Conservation (phyloP, 306 rosid genomes). For the Oxytropis ochrocephala region DNA sequence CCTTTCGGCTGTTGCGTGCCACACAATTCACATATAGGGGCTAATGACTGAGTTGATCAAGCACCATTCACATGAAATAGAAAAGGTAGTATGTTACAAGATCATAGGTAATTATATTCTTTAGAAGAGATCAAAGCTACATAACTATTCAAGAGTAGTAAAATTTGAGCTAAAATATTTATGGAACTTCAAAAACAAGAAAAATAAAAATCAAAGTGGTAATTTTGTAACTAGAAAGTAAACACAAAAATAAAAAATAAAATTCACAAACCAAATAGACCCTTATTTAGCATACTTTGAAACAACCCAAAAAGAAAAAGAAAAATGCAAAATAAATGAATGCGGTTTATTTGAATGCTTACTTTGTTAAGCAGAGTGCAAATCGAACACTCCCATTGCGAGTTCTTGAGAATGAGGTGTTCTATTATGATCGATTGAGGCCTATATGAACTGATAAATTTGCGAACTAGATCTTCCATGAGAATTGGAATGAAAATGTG, state of each 20-base stretch:
- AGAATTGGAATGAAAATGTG: constrained; percentile 26
- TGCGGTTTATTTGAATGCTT: constrained; percentile 25
- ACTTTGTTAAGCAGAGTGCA: constrained; percentile 87
- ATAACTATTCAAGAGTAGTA: background rate
- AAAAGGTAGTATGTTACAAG: background rate
- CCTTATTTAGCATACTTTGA: background rate
- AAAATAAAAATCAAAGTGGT: no score
- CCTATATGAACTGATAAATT: constrained; percentile 26
- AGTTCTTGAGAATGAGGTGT: constrained; percentile 32
- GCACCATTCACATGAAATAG: constrained; percentile 34
- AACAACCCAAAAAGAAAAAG: background rate
- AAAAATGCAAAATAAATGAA: background rate
- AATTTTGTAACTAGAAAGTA: no score
- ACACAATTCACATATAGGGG: constrained; percentile 68
- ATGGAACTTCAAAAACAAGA: no score
- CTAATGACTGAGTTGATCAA: constrained; percentile 46
- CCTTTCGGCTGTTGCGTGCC: constrained; percentile 50
- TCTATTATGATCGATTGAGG: constrained; percentile 13
- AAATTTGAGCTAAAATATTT: background rate
- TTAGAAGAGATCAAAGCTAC: background rate
- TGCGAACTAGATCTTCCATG: constrained; percentile 28
- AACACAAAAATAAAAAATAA: no score
- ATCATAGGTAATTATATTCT: background rate
- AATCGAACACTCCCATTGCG: constrained; percentile 53
- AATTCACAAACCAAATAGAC: background rate